Percentiles rank a stretch among this genome's conserved stretches.
Conservation (phyloP, 371 early-diverging fungal species). For the Apophysomyces sp. region DNA sequence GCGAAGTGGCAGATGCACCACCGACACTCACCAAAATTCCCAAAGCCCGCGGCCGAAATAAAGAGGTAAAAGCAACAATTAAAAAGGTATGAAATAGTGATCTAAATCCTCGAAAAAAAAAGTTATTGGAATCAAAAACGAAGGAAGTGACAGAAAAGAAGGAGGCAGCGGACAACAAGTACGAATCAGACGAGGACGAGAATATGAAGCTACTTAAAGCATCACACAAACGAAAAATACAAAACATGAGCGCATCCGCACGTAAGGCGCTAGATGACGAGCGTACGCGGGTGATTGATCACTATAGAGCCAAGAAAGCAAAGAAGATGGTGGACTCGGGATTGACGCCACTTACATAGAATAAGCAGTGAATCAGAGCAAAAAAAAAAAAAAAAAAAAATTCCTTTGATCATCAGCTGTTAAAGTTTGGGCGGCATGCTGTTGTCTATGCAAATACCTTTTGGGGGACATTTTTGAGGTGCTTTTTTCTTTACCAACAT, state of each 20-base stretch:
- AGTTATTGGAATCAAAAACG: slow-evolving; percentile 19
- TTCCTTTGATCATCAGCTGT: not conserved
- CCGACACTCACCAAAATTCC: slow-evolving; percentile 48
- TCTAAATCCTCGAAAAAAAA: not conserved
- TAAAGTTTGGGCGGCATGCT: slow-evolving; percentile 1
- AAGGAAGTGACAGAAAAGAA: slow-evolving; percentile 11
- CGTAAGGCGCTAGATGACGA: slow-evolving; percentile 38
- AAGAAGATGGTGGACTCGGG: slow-evolving; percentile 37
- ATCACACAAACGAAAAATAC: slow-evolving; percentile 43
- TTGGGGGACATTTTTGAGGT: not conserved
- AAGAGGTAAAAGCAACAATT: slow-evolving; percentile 22
- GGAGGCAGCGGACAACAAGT: slow-evolving; percentile 23
- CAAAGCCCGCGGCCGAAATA: slow-evolving; percentile 46
- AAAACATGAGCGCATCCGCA: slow-evolving; percentile 47
- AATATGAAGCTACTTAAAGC: slow-evolving; percentile 48
- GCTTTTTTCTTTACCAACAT: not conserved
- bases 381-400: slow-evolving; percentile 5
- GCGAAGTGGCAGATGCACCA: slow-evolving; percentile 60
- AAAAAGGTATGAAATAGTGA: not conserved
- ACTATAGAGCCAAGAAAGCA: slow-evolving; percentile 51
- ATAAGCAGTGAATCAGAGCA: slow-evolving; percentile 1
- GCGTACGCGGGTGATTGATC: slow-evolving; percentile 40
- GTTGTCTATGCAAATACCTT: slow-evolving; percentile 1
- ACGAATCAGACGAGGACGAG: slow-evolving; percentile 46
- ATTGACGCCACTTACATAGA: slow-evolving; percentile 22